phyloP scores from a whole-genome alignment of 192 early-diverging fungal genomes.

The Endogone sp. region DNA sequence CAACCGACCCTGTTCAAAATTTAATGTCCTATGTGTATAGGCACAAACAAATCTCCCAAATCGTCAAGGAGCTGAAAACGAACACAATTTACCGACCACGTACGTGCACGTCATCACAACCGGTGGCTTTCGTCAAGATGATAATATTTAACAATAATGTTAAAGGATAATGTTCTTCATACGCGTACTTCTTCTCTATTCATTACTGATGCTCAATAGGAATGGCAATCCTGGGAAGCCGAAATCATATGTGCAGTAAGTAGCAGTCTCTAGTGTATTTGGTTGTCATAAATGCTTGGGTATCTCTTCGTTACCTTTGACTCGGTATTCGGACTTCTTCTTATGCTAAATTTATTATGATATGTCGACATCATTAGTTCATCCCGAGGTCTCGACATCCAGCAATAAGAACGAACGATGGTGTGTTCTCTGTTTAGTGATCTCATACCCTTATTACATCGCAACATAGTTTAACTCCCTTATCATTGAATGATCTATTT shows the following conservation, averaged over 20 bases:
- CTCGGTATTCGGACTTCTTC: too few species aligned
- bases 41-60: conserved; percentile 55
- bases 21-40: conserved; percentile 2
- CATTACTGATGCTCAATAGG: conserved; percentile 1
- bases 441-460: neutral
- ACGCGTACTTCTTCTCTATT: too few species aligned
- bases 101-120: conserved; percentile 5
- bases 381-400: conserved; percentile 22
- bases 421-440: neutral
- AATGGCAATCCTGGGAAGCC: conserved; percentile 47
- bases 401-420: conserved; percentile 36
- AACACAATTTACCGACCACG: conserved; percentile 52
- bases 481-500: too few species aligned
- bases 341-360: too few species aligned
- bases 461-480: too few species aligned
- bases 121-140: neutral
- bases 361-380: too few species aligned
- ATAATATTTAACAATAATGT: too few species aligned
- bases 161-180: too few species aligned
- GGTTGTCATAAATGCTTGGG: neutral
- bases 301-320: too few species aligned
- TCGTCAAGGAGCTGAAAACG: conserved; percentile 45
- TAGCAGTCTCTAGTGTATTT: neutral
- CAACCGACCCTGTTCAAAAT: too few species aligned
- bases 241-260: conserved; percentile 45